Evolutionary conservation across 2,329 filamentous ascomycete species (phyloP), one percentile per base, ranked within the genome.

Genomic region (Truncatella angustata): DNA sequence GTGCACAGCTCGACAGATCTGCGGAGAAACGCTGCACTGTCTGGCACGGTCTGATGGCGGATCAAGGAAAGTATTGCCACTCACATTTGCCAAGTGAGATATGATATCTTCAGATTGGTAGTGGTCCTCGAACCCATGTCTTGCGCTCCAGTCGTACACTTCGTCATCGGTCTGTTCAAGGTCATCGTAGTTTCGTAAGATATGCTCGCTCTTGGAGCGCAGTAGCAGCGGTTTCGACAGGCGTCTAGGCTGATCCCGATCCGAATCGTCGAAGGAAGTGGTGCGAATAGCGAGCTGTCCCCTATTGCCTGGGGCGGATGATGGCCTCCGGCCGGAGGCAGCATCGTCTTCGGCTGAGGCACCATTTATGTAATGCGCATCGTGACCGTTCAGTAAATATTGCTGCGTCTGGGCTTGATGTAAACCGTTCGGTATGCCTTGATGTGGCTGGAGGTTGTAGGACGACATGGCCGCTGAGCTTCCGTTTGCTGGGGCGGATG

Each of bases 71-170:
- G n/a, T 35, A 10, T 43, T 16, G 56, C 46, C 59, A 79, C 86
- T 74, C 73, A 91, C 88, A 66, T 87, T 91, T 49, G 88, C 90
- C 57, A 96, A 78, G 59, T 91, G 82, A 52, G 88, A 88, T 61
- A 95, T 88, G 63, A 95, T 92, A 65, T 96, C 91, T 60, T 91
- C 89, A 4, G 89, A 95, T 65, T 91, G 88, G 67, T 96, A 91
- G 69, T 96, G 91, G 60, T 92, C 88, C 66, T 96, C 91, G 75
- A 94, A 97, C 44, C 92, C 92, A 73, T 97, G 92, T 45, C 92
- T 83, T 68, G 79, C 79, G 6, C 81, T 80, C 77, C 78, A 81
- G 58, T 78, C 75, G 39, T 72, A 70, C 28, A 76, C 68, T 37
- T 78, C 76, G 3, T 78, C 75, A 12, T 77, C 75, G 24, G 66